phyloP scores from a whole-genome alignment of 306 rosid species.

The Delonix regia region DNA sequence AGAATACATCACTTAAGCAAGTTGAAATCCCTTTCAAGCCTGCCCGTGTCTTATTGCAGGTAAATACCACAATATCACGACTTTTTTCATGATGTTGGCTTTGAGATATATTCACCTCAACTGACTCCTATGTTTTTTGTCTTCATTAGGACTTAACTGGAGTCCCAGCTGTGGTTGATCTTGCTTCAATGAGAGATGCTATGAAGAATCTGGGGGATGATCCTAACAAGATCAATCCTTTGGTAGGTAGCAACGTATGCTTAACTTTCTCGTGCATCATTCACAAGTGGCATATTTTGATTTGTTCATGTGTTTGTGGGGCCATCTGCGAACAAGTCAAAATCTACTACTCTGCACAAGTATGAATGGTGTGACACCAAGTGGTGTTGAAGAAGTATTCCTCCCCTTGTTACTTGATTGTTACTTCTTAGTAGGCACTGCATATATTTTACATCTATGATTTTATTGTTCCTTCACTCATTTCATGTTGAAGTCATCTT shows the following conservation, averaged over 20 bases:
- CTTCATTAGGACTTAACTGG: neutral
- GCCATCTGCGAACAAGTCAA: neutral
- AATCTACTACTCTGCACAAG: neutral
- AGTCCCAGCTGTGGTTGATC: constrained; percentile 11
- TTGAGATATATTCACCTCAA: neutral
- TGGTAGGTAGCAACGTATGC: neutral
- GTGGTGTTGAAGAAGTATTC: neutral
- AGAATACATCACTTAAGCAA: constrained; percentile 23
- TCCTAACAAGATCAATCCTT: constrained; percentile 11
- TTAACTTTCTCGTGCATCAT: neutral
- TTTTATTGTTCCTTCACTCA: neutral
- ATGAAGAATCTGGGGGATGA: constrained; percentile 5
- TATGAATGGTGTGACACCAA: neutral
- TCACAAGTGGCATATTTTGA: neutral
- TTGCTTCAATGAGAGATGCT: neutral
- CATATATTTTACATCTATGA: neutral
- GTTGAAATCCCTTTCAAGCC: constrained; percentile 32
- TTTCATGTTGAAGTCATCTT: neutral
- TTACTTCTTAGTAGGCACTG: neutral
- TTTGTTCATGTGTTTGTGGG: neutral
- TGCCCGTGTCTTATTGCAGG: constrained; percentile 31
- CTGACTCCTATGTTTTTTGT: neutral
- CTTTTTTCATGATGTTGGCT: neutral
- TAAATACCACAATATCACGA: neutral
- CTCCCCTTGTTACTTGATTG: neutral